A percentile compares a stretch with the other conserved stretches of the same genome.
Evolutionary conservation across 306 rosid genomes (phyloP).

Genomic region (Quercus robur): DNA sequence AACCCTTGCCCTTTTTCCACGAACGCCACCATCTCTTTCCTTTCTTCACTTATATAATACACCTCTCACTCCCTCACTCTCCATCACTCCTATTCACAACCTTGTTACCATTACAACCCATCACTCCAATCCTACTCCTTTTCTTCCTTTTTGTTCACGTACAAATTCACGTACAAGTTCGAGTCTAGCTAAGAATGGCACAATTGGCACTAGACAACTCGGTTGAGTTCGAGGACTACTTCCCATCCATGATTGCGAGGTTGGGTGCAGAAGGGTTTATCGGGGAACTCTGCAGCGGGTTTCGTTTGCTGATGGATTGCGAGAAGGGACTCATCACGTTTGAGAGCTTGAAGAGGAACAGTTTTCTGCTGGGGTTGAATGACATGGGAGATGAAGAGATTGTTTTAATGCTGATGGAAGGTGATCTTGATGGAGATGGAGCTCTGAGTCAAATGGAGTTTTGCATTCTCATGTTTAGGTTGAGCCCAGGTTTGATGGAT

Average conservation of each 20-base stretch:
- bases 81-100: constrained; percentile 17
- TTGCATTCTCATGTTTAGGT: constrained; percentile 74
- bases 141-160: not conserved
- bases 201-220: constrained; percentile 25
- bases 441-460: constrained; percentile 60
- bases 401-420: constrained; percentile 59
- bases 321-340: constrained; percentile 66
- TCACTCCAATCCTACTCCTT: not conserved
- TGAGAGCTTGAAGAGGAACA: constrained; percentile 64
- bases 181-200: not conserved
- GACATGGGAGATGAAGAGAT: constrained; percentile 56
- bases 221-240: constrained; percentile 54
- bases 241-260: constrained; percentile 57
- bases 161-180: not conserved
- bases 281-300: constrained; percentile 55
- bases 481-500: constrained; percentile 53
- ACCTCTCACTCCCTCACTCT: constrained; percentile 1
- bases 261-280: constrained; percentile 60
- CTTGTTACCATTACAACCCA: not conserved
- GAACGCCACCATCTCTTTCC: constrained; percentile 3
- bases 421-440: constrained; percentile 77
- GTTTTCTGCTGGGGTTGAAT: constrained; percentile 40
- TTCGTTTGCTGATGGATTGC: constrained; percentile 60
- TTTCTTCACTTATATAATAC: constrained; percentile 10
- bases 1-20: not conserved